Base-by-base conservation (phyloP, 2,329 filamentous ascomycete species). In the Colletotrichum eleusines region DNA sequence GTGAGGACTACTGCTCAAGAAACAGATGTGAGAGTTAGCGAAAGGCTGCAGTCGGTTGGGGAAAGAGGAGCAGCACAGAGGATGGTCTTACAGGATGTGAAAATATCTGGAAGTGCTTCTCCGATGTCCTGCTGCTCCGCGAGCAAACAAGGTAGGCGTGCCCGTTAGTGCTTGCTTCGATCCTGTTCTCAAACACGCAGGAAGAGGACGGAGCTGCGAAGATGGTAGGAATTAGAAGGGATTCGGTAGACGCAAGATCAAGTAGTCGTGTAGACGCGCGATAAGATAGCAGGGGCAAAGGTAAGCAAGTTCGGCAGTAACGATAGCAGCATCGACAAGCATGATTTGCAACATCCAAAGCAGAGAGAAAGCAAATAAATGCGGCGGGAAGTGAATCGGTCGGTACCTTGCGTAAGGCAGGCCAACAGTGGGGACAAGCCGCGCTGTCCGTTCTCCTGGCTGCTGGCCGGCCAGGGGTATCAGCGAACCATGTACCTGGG, bases 1-100 rank as follows among this genome's bases (percentile, higher is more conserved):
- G 65, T 69, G 59, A 69, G 58, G 33, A 71, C 35, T 64, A 63
- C 68, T 70, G 63, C 68, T 57, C 68, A 62, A 70, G 48, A 66
- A 38, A 59, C 59, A 48, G 35, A 54, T 38, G 23, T 28, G 14
- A 28, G 31, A 62, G n/a, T 70, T 58, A 70, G 63, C 42, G 26
- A 67, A 58, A 57, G 48, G 55, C 33, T 42, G 38, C 40, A 28
- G 23, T 42, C 38, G 40, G 38, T 38, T 40, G 55, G 33, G 7
- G 42, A 38, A 54, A 48, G 46, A 53, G 23, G n/a, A n/a, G 42
- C 16, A 9, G 44, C 58, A 35, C 58, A 33, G 42, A n/a, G 20
- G 42, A 50, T 7, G 6, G 35, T 18, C 46, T 44, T 63, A 44
- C 35, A 51, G n/a, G 16, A 9, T 50, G n/a, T 50, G 33, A 8